A percentile compares a stretch with the other conserved stretches of the same genome.
These are phyloP conservation scores for Penicillium bovifimosum DNA, from an alignment of 495 filamentous ascomycete species.

Conservation along the genomic window DNA sequence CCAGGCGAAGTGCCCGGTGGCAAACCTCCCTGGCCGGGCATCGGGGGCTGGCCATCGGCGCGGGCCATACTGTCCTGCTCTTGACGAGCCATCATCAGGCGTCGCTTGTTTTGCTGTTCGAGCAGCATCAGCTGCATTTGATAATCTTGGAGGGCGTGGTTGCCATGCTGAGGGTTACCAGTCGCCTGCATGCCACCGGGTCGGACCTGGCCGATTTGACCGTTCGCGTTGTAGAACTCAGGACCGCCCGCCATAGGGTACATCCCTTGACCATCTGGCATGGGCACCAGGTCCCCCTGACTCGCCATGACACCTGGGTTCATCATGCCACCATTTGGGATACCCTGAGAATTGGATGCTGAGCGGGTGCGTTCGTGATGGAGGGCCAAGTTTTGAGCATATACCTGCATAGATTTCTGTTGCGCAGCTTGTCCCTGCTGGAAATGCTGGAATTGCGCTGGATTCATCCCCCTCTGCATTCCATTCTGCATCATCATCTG, in stretches of 20 bases:
- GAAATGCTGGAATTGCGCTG: constrained; percentile 72
- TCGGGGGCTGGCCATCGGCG: constrained; percentile 52
- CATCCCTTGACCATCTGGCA: constrained; percentile 56
- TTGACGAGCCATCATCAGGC: constrained; percentile 93
- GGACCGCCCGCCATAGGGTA: constrained; percentile 40
- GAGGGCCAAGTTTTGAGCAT: constrained; percentile 74
- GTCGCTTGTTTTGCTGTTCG: constrained; percentile 97
- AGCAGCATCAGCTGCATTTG: constrained; percentile 99
- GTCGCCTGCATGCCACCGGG: constrained; percentile 49
- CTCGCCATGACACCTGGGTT: constrained; percentile 52
- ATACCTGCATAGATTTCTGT: constrained; percentile 78
- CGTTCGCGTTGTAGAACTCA: constrained; percentile 63
- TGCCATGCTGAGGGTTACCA: constrained; percentile 57
- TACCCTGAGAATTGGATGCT: constrained; percentile 60
- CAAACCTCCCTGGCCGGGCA: constrained; percentile 50
- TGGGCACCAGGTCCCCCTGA: constrained; percentile 78
- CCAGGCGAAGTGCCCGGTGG: constrained; percentile 75
- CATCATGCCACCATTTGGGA: constrained; percentile 59
- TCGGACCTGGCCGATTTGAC: constrained; percentile 52
- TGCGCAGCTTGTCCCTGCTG: constrained; percentile 57
- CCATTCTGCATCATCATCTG: constrained; percentile 70
- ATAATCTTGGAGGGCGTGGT: constrained; percentile 95
- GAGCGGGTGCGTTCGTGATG: constrained; percentile 70
- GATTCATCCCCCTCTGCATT: constrained; percentile 67
- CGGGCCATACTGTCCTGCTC: constrained; percentile 80